Evolutionary conservation across 2,329 filamentous ascomycete species (phyloP).

Genomic region (Didymella glomerata): DNA sequence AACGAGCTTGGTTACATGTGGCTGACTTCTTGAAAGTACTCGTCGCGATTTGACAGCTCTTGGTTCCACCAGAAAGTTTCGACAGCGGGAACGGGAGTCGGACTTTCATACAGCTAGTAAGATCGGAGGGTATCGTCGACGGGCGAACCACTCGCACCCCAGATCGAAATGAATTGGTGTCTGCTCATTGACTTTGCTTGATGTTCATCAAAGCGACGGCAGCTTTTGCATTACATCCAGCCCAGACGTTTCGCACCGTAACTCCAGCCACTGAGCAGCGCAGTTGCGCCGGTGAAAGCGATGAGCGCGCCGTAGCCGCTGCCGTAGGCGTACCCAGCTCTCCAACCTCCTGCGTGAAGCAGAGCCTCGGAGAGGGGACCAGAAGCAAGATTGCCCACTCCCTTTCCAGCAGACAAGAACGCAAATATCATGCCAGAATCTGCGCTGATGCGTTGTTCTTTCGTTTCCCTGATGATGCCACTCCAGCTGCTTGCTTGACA

Average conservation of each 20-base stretch:
- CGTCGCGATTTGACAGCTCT: slow-evolving; percentile 5
- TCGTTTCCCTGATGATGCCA: slow-evolving; percentile 56
- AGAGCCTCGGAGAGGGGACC: slow-evolving; percentile 62
- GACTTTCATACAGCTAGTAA: not conserved
- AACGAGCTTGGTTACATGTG: not conserved
- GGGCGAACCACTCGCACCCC: not conserved
- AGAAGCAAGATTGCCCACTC: slow-evolving; percentile 60
- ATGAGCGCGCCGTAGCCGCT: slow-evolving; percentile 55
- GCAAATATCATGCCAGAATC: slow-evolving; percentile 61
- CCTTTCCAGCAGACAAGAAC: slow-evolving; percentile 59
- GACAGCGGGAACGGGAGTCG: not conserved
- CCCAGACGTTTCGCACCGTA: slow-evolving; percentile 41
- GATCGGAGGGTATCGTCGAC: not conserved
- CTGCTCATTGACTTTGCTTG: not conserved
- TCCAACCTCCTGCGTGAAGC: slow-evolving; percentile 48
- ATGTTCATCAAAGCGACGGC: not conserved
- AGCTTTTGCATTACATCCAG: not conserved
- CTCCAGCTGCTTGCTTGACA: slow-evolving; percentile 55
- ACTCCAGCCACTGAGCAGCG: slow-evolving; percentile 44
- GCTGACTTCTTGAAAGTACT: not conserved
- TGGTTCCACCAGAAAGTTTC: not conserved
- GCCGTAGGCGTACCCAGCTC: slow-evolving; percentile 54
- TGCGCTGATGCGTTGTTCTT: slow-evolving; percentile 44
- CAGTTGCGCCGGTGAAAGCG: slow-evolving; percentile 54
- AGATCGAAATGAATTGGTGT: not conserved